Evolutionary conservation across 2,329 filamentous ascomycete genomes (phyloP).

Genomic region (Diaporthe ampelina): DNA sequence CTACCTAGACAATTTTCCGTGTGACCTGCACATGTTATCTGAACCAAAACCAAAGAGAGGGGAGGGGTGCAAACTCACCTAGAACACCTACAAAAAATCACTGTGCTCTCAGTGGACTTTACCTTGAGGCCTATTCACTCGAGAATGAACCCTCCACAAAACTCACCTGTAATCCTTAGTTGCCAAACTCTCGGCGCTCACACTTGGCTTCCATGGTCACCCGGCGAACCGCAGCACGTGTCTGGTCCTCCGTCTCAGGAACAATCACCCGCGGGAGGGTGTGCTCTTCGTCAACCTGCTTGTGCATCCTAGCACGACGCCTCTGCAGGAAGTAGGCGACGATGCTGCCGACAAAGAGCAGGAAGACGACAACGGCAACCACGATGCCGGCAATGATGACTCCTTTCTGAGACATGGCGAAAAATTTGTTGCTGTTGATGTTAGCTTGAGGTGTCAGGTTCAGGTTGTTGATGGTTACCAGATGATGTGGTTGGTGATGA

Average conservation of each 20-base stretch:
- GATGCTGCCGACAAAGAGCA: not conserved
- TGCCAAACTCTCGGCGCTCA: not conserved
- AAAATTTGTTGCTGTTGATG: not conserved
- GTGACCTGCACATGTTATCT: not conserved
- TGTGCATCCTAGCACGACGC: not conserved
- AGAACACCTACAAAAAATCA: not conserved
- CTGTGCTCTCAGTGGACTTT: no score
- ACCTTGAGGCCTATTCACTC: no score
- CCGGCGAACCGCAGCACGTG: fast-evolving
- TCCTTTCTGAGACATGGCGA: not conserved
- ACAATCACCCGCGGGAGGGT: not conserved
- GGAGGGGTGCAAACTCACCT: not conserved
- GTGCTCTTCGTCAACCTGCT: not conserved
- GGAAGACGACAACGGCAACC: fast-evolving
- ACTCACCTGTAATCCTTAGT: not conserved
- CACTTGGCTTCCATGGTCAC: not conserved
- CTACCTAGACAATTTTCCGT: not conserved
- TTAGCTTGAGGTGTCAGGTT: not conserved
- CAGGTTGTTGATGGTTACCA: not conserved
- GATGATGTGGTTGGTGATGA: not conserved
- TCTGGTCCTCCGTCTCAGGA: not conserved
- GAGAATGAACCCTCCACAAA: no score
- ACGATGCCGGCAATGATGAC: not conserved
- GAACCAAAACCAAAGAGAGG: not conserved
- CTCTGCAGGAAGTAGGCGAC: not conserved